Base-by-base conservation (phyloP, 805 yeast genomes). In the Yamadazyma laniorum region DNA sequence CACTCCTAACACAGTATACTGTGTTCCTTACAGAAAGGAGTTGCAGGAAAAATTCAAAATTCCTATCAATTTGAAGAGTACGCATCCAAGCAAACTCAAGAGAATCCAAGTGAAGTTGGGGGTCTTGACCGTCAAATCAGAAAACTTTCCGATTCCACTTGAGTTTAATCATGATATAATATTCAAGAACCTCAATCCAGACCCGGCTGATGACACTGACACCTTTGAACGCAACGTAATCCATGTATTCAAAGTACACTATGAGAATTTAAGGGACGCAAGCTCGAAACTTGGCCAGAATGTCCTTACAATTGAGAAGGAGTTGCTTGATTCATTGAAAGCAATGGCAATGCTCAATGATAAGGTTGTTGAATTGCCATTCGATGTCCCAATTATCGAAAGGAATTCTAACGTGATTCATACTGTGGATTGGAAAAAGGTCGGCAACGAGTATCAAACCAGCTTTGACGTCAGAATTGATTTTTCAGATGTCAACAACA, bases 151-250 rank as follows among this genome's bases (percentile, higher is more conserved):
- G 2, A 60, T 67, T 9, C 71, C 73, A 3, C 38, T 67, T 9
- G 73, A 66, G 46, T 39, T 67, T 18, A 53, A 56, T 37, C 69
- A 65, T 44, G 67, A 61, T 29, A 50, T 61, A 18, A 44, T 67
- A 1, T 63, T 55, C 45, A 52, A 52, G 34, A 58, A 56, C 30
- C 27, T 39, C 25, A 26, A 35, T 8, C 32, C 38, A 4, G 25
- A 19, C 11, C 31, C 23, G 13, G 42, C 35, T 16, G 32, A 29
- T 13, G 56, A 54, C 30, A 19, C 30, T 3, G 69, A 65, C 32
- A 51, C 51, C 18, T 55, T 59, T 33, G 44, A 47, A 13, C 27
- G 39, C 13, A 53, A 53, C 33, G 48, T 65, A 3, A 48, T 49
- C 25, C 39, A 38, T 5, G 58, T 58, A 5, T 51, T 59, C 42